Evolutionary conservation across 2,329 filamentous ascomycete genomes (phyloP), one percentile per base, ranked within the genome.

Genomic region (Cadophora sp.): DNA sequence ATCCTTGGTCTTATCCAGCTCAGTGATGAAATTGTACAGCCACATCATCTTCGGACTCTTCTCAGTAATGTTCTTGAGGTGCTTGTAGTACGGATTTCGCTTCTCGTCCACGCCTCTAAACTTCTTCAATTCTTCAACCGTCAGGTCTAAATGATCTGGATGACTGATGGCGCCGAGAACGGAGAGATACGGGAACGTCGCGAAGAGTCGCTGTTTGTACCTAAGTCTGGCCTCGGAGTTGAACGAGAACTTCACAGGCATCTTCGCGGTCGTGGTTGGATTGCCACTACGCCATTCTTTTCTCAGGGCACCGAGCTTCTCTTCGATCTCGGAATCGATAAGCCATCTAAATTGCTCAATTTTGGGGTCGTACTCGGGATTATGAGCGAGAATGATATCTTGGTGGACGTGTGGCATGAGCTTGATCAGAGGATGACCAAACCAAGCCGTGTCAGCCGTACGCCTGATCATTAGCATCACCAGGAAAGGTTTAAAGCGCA

Each of bases 31-130:
- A 2, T 63, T 19, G 26, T 67, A 60, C 29, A 74, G 37, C 69
- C 70, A 74, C 37, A 66, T 58, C 8, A 40, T 40, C 65, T 74
- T 74, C 4, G 72, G 69, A 24, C 70, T 72, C 27, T n/a, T 67
- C 24, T 68, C 64, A 0, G 65, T 55, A 29, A 74, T 73, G 0
- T 59, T 12, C 43, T 59, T 31, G 1, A 73, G 34, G 22, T 69
- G 31, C 22, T 64, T 48, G 12, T 19, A 62, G 26, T 73, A 72
- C 1, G 65, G 63, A 31, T 50, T 56, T 12, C 50, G 50, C 12
- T 62, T 60, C n/a, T 67, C 58, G n/a, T 68, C 29, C 16, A 40
- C 56, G 24, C 62, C 53, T 55, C 34, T 48, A 14, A 48, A 34
- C n/a, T 29, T 51, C 46, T 51, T 62, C 22, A 56, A 56, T 34